Percentiles rank a stretch among this genome's conserved stretches.
phyloP scores from a whole-genome alignment of 805 yeast species.

The Wickerhamiella vanderwaltii region DNA sequence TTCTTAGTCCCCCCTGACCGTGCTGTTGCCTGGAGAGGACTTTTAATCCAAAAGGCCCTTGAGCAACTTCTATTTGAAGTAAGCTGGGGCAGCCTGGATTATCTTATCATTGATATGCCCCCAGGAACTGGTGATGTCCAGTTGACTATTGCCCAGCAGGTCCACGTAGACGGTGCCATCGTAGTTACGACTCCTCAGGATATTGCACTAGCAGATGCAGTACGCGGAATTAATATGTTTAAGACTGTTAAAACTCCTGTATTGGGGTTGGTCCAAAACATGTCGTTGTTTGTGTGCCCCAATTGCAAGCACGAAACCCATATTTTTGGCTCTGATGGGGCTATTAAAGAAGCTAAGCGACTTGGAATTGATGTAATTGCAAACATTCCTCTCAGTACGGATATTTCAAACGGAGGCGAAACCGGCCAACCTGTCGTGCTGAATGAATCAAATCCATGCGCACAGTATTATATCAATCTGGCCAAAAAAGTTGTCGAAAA shows the following conservation, averaged over 20 bases:
- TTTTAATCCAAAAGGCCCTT: constrained; percentile 76
- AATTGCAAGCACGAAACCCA: constrained; percentile 63
- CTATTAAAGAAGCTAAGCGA: constrained; percentile 37
- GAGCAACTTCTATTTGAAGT: constrained; percentile 78
- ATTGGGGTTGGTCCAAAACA: constrained; percentile 67
- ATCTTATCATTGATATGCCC: constrained; percentile 70
- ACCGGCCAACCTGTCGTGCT: constrained; percentile 44
- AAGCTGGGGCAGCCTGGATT: constrained; percentile 56
- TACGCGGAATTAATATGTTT: constrained; percentile 71
- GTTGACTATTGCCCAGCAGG: constrained; percentile 65
- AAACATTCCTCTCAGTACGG: constrained; percentile 51
- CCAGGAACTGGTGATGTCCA: constrained; percentile 91
- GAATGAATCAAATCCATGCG: background rate
- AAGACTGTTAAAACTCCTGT: constrained; percentile 58
- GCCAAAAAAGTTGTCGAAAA: constrained; percentile 17
- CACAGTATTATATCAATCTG: constrained; percentile 12
- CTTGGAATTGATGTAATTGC: constrained; percentile 45
- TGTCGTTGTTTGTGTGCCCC: constrained; percentile 69
- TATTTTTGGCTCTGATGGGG: constrained; percentile 60
- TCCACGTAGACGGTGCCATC: constrained; percentile 66
- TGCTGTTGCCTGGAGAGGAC: constrained; percentile 72
- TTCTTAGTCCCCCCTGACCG: constrained; percentile 53
- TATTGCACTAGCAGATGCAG: constrained; percentile 66
- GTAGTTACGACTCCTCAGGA: constrained; percentile 83
- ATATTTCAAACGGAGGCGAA: constrained; percentile 51